phyloP scores from a whole-genome alignment of 2,329 filamentous ascomycete genomes.

The Aspergillus puulaauensis region DNA sequence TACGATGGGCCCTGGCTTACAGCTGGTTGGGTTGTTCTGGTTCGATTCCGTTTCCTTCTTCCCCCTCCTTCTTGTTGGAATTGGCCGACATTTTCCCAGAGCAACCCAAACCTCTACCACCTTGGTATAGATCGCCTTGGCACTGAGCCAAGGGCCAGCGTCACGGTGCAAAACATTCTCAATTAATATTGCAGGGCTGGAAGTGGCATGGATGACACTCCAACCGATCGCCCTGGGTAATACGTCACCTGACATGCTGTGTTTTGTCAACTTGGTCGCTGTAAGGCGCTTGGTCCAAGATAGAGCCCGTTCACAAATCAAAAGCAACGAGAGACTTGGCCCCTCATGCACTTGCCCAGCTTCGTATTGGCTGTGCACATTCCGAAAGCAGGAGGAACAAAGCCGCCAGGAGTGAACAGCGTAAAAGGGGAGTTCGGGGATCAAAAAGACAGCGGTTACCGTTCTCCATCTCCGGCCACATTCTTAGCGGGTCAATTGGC shows the following conservation, averaged over 20 bases:
- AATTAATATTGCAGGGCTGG: background rate
- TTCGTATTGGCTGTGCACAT: background rate
- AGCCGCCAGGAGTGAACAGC: background rate
- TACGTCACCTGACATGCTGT: conserved; percentile 1
- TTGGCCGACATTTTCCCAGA: background rate
- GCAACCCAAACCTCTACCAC: background rate
- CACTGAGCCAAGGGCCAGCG: background rate
- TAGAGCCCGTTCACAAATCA: background rate
- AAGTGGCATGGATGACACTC: background rate
- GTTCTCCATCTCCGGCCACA: conserved; percentile 13
- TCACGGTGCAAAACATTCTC: background rate
- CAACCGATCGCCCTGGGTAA: background rate
- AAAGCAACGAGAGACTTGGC: background rate
- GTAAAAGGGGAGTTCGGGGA: background rate
- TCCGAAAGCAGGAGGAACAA: conserved; percentile 1
- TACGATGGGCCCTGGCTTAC: background rate
- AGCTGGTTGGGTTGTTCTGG: background rate
- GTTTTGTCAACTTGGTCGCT: background rate
- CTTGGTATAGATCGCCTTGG: background rate
- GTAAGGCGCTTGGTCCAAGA: background rate
- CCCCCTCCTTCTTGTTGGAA: background rate
- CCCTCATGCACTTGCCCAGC: background rate
- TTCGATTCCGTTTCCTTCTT: background rate
- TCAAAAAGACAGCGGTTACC: conserved; percentile 8
- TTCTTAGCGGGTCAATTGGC: background rate